Base-by-base conservation (phyloP, 2,329 filamentous ascomycete genomes). In the Exserohilum rostratum region DNA sequence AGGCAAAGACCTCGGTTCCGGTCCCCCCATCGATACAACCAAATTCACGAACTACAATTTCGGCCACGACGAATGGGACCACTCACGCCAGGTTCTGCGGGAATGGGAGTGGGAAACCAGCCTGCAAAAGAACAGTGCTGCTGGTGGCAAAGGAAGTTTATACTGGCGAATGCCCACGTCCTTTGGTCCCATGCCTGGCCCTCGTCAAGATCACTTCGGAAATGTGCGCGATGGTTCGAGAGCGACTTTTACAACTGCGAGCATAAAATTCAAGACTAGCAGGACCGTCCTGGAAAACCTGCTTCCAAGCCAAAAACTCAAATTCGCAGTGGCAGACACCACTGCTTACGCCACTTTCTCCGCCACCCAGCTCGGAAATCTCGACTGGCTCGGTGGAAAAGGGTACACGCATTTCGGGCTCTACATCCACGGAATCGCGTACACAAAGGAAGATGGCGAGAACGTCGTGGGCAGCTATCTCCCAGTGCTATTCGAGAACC, bases 391-490 rank as follows among this genome's bases (percentile, higher is more conserved):
- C 0, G 85, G 83, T 3, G 85, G 85, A 0, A 48, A 74, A 0
- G 85, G 85, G 0, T 88, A 88, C 66, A 79, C 75, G 15, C 80
- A 82, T 60, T 73, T 85, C 12, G 85, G 84, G 0, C 76, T 89
- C 0, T 87, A 85, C 64, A 80, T 89, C 13, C 86, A 88, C 56
- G 85, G 83, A 0, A 82, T 88, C 1, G 71, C 85, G 56, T 87
- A 86, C 59, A 77, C 71, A 1, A 82, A 80, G 59, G 73, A 77
- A 2, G 67, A 82, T 49, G 83, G 84, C 1, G 72, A 74, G 0
- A 71, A 76, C 0, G 63, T 85, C 1, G 70, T 70, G 11, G 85
- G 84, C 2, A 82, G 82, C 0, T 87, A 83, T 58, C 66, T 87
- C 33, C 80, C 83, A 0, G 73, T 87, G 0, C 70, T 87, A 0